phyloP scores from a whole-genome alignment of 441 rosid genomes.

The Mallotus japonicus region DNA sequence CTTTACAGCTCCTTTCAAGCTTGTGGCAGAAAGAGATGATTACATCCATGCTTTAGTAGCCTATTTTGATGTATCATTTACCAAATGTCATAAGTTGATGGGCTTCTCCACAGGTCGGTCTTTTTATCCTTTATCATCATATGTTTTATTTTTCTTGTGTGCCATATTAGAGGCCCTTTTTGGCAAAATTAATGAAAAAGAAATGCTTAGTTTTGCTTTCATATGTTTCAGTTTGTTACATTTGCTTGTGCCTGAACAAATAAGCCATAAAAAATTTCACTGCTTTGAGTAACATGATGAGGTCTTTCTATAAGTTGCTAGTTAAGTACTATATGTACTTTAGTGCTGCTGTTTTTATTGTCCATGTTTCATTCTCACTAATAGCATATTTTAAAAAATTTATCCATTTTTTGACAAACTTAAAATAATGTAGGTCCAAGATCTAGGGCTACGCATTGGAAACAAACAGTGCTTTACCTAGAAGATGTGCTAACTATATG shows the following conservation, averaged over 20 bases:
- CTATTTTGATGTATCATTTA: constrained; percentile 90
- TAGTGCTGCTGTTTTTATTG: neutral
- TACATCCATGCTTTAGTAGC: constrained; percentile 97
- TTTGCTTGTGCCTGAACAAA: neutral
- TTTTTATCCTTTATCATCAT: neutral
- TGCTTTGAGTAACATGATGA: neutral
- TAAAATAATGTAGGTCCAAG: constrained; percentile 45
- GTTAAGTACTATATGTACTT: neutral
- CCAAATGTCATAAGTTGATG: constrained; percentile 83
- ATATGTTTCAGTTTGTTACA: neutral
- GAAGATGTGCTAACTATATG: constrained; percentile 92
- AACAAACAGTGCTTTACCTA: constrained; percentile 88
- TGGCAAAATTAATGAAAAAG: neutral
- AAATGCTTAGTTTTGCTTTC: neutral
- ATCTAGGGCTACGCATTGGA: constrained; percentile 92
- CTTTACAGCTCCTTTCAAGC: constrained; percentile 92
- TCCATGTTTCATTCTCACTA: neutral
- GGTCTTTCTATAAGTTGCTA: neutral
- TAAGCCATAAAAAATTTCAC: neutral
- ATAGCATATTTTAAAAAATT: neutral
- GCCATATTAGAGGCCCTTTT: neutral
- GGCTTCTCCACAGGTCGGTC: constrained; percentile 93
- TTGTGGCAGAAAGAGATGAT: constrained; percentile 87
- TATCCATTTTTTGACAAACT: constrained; percentile 1
- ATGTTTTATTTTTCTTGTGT: neutral